Evolutionary conservation across 2,329 filamentous ascomycete species (phyloP), one percentile per base, ranked within the genome.

Genomic region (Nemania serpens): DNA sequence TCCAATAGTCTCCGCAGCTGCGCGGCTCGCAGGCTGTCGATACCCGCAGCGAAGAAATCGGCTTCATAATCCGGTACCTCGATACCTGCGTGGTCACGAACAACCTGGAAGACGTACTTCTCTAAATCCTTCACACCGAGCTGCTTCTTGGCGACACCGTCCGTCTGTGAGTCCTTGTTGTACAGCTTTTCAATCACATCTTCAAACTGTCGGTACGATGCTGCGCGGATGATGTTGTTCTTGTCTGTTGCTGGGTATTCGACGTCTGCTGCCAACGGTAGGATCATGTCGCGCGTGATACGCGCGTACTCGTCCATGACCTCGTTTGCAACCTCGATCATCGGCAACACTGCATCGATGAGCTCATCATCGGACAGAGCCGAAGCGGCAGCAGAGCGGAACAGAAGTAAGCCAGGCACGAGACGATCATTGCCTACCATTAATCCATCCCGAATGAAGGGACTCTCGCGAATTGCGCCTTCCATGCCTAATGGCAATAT

Each of bases 1-100:
- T 79, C 69, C 22, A 82, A 71, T 2, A 79, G 56, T 3, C 77
- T 72, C 18, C 79, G 75, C 1, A 79, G 63, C n/a, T 80, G 77
- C 13, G 79, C 78, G 1, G 79, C 79, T 17, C 78, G 77, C 10
- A 82, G 67, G 59, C 79, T 81, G 64, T 82, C 80, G 17, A 82
- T 63, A 0, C 80, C 80, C 0, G 74, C 70, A 1, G 74, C 70
- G 61, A 81, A 81, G 65, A 82, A 78, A 60, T 81, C 78, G 3
- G 74, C 64, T 2, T 75, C 58, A 1, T 65, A 55, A 33, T 68
- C 60, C 3, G 73, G 66, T 3, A 78, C 65, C 1, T 68, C 33
- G 33, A 79, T 67, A 2, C 70, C 74, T 1, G 75, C 70, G 22
- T 76, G 69, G 33, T 73, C 58, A 37, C 62, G 55, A 43, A 71